Conservation (phyloP, 495 filamentous ascomycete genomes). For the Pseudoneurospora amorphoporcata region DNA sequence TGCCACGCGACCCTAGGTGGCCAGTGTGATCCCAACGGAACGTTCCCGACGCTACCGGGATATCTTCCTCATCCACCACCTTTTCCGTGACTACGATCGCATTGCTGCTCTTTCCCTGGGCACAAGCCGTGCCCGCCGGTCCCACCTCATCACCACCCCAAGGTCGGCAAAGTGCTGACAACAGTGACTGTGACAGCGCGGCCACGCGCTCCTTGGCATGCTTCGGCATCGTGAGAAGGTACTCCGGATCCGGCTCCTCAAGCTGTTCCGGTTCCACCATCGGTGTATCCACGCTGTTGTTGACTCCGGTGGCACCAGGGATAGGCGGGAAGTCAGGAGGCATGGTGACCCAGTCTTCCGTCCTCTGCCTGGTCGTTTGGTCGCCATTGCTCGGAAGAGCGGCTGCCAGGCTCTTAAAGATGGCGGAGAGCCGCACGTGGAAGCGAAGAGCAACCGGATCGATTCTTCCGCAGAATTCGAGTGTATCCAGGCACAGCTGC, state of each 20-base stretch:
- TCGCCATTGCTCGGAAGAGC: background rate
- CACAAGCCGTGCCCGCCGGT: background rate
- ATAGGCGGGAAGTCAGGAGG: constrained; percentile 7
- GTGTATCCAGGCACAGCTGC: constrained; percentile 15
- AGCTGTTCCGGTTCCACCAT: background rate
- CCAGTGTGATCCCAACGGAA: constrained; percentile 8
- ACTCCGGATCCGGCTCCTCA: background rate
- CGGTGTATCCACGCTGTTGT: background rate
- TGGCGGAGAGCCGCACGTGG: constrained; percentile 11
- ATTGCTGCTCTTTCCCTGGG: background rate
- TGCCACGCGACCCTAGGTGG: background rate
- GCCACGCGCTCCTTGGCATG: constrained; percentile 1
- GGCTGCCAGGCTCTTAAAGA: constrained; percentile 5
- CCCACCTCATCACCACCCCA: constrained; percentile 6
- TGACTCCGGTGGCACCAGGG: background rate
- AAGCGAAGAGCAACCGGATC: constrained; percentile 17
- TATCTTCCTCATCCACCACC: background rate
- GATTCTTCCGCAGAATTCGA: constrained; percentile 13
- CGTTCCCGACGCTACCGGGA: background rate
- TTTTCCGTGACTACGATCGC: background rate
- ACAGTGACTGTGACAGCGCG: constrained; percentile 3
- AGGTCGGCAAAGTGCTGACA: constrained; percentile 15
- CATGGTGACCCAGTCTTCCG: constrained; percentile 13
- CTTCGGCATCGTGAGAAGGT: constrained; percentile 11
- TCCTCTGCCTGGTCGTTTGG: background rate